phyloP scores from a whole-genome alignment of 2,329 filamentous ascomycete species.

The Ophiosphaerella narmari region DNA sequence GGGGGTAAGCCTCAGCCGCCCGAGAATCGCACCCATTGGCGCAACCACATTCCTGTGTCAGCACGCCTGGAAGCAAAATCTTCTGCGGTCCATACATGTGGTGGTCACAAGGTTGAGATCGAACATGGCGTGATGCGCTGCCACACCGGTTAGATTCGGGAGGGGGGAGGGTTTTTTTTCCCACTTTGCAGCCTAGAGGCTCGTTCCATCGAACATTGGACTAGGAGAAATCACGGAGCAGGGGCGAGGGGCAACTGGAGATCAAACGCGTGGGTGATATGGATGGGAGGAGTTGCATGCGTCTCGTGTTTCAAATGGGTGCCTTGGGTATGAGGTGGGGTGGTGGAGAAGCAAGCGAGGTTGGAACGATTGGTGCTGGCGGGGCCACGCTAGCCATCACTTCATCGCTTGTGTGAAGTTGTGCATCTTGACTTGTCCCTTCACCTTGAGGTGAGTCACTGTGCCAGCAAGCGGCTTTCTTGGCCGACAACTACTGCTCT shows the following conservation, averaged over 20 bases:
- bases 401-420: not conserved
- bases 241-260: constrained; percentile 3
- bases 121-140: not conserved
- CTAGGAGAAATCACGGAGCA: no score
- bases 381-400: not conserved
- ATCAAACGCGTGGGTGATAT: constrained; percentile 11
- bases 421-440: no score
- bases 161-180: no score
- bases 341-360: constrained; percentile 2
- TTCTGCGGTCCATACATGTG: no score
- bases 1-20: not conserved
- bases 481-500: not conserved
- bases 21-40: not conserved
- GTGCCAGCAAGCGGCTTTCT: not conserved
- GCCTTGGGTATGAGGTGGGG: constrained; percentile 8
- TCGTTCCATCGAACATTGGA: no score
- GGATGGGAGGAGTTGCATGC: constrained; percentile 1
- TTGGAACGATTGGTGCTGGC: not conserved
- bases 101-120: no score
- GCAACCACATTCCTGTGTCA: not conserved
- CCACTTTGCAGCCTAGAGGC: no score
- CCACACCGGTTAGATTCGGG: no score
- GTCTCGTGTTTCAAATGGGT: constrained; percentile 9
- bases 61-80: not conserved
- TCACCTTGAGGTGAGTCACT: not conserved